Percentiles rank a stretch among this genome's conserved stretches.
These are phyloP conservation scores for Paraphaeosphaeria minitans DNA, from an alignment of 2,329 filamentous ascomycete species.

Conservation along the genomic window DNA sequence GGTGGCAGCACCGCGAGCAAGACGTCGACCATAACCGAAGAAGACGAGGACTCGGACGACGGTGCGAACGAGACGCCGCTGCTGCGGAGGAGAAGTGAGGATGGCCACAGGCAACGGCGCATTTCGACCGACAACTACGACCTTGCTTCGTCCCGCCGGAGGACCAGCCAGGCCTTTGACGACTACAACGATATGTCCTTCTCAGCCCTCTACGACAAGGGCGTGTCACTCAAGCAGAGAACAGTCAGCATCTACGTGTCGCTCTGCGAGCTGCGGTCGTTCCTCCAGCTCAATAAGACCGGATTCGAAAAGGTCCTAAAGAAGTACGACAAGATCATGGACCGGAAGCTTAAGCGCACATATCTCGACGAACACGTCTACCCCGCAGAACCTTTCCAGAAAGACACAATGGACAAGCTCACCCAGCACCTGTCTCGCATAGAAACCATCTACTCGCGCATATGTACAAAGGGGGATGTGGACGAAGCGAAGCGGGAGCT, in stretches of 20 bases:
- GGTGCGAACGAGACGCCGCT: slow-evolving; percentile 59
- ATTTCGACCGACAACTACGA: slow-evolving; percentile 63
- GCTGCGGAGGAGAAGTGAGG: slow-evolving; percentile 48
- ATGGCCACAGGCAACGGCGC: slow-evolving; percentile 33
- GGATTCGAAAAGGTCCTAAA: slow-evolving; percentile 96
- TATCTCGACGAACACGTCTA: slow-evolving; percentile 80
- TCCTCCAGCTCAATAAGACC: slow-evolving; percentile 92
- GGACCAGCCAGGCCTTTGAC: slow-evolving; percentile 71
- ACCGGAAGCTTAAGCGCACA: slow-evolving; percentile 75
- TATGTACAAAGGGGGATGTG: slow-evolving; percentile 82
- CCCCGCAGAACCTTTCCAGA: slow-evolving; percentile 79
- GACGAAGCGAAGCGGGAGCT: slow-evolving; percentile 81
- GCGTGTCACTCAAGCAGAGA: slow-evolving; percentile 90
- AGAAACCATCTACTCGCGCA: slow-evolving; percentile 77
- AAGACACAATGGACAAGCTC: slow-evolving; percentile 71
- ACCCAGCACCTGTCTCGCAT: slow-evolving; percentile 74
- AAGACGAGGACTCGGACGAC: slow-evolving; percentile 62
- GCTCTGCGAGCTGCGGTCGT: slow-evolving; percentile 93
- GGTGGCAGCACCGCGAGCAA: slow-evolving; percentile 51
- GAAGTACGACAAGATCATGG: slow-evolving; percentile 96
- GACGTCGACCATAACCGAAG: slow-evolving; percentile 58
- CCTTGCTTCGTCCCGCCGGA: slow-evolving; percentile 61
- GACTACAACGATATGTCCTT: slow-evolving; percentile 79
- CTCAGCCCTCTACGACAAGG: slow-evolving; percentile 69
- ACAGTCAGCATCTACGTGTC: slow-evolving; percentile 87